These are phyloP conservation scores for Gentiana dahurica DNA, from an alignment of 257 asterid species.

Conservation along the genomic window DNA sequence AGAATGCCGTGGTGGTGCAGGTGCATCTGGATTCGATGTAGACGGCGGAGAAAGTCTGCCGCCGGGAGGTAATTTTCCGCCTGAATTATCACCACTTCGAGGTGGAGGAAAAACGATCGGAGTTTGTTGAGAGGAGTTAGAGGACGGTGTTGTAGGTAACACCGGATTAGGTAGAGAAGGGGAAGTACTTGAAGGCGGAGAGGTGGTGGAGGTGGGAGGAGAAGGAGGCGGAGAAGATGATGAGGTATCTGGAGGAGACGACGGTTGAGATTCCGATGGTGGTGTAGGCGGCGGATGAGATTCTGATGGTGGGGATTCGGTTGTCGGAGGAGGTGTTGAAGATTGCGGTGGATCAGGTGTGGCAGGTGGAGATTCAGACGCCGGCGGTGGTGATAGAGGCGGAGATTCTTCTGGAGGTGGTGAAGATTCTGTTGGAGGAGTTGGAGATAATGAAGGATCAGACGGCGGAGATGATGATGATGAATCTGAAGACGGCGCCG, in stretches of 20 bases:
- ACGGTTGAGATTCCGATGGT: slow-evolving; percentile 4
- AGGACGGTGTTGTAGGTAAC: background rate
- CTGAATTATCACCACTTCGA: slow-evolving; percentile 4
- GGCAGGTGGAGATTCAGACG: background rate
- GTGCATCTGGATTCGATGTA: background rate
- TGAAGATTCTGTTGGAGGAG: background rate
- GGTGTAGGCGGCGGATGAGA: slow-evolving; percentile 11
- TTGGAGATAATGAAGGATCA: slow-evolving; percentile 8
- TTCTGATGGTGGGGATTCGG: background rate
- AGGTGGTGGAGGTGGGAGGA: background rate
- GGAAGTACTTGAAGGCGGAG: background rate
- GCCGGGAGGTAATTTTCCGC: background rate
- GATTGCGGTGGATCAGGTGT: slow-evolving; percentile 4
- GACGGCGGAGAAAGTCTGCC: background rate
- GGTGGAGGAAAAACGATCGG: slow-evolving; percentile 9
- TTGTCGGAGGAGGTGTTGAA: slow-evolving; percentile 11
- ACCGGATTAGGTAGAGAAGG: background rate
- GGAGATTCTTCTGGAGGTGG: slow-evolving; percentile 10
- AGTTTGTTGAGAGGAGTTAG: background rate
- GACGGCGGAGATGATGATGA: slow-evolving; percentile 10
- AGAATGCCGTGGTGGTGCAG: slow-evolving; percentile 3
- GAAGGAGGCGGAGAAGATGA: background rate
- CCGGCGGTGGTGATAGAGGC: slow-evolving; percentile 14
- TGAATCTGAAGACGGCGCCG: slow-evolving; percentile 9
- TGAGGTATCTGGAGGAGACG: slow-evolving; percentile 3